These are phyloP conservation scores for Beta macrorhiza DNA, from an alignment of 179 eudicot species.

Conservation along the genomic window DNA sequence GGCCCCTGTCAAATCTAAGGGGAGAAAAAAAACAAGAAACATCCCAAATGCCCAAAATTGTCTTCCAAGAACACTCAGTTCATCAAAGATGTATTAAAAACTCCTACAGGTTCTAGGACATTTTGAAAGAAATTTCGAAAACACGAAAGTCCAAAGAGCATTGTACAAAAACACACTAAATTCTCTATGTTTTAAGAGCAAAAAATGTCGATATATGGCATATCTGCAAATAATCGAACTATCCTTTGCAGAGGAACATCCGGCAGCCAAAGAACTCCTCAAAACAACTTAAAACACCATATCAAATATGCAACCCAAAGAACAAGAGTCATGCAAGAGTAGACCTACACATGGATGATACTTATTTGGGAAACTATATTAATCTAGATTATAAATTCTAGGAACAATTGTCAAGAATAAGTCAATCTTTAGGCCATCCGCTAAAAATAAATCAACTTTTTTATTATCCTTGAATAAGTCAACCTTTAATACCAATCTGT, in stretches of 20 bases:
- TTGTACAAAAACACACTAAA: background rate
- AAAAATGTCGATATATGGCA: slow-evolving; percentile 7
- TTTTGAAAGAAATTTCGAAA: background rate
- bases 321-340: background rate
- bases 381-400: background rate
- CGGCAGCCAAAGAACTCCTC: slow-evolving; percentile 14
- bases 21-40: background rate
- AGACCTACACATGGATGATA: background rate
- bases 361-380: too few relatives aligned
- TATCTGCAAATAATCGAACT: slow-evolving; percentile 73
- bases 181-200: background rate
- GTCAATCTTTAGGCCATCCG: too few relatives aligned
- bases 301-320: background rate
- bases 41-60: background rate
- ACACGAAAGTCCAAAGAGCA: background rate
- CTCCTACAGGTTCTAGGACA: background rate
- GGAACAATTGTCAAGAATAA: too few relatives aligned
- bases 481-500: too few relatives aligned
- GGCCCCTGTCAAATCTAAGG: background rate
- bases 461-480: too few relatives aligned
- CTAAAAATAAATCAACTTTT: too few relatives aligned
- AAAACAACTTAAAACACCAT: background rate
- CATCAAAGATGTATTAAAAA: background rate
- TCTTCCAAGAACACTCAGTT: background rate
- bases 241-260: slow-evolving; percentile 53